A percentile compares a stretch with the other conserved stretches of the same genome.
Conservation (phyloP, 768 basidiomycete species). For the Clitopilus hobsonii region DNA sequence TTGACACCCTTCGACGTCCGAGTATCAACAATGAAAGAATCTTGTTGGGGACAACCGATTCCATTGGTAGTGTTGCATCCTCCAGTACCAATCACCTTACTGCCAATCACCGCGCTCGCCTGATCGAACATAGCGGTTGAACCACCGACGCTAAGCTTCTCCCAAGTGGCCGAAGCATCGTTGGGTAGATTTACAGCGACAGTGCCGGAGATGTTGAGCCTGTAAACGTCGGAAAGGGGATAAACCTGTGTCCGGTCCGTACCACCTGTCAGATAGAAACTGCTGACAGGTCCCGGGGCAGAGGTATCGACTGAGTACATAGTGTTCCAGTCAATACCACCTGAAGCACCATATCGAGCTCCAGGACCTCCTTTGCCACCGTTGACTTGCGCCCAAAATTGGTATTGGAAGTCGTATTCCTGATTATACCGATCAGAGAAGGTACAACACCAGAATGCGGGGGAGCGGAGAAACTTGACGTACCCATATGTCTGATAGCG, state of each 20-base stretch:
- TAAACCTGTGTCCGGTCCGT: conserved; percentile 38
- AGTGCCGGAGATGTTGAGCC: conserved; percentile 61
- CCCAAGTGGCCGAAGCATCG: conserved; percentile 54
- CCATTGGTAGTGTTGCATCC: conserved; percentile 48
- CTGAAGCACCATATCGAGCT: conserved; percentile 66
- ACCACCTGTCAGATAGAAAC: conserved; percentile 74
- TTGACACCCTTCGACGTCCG: conserved; percentile 26
- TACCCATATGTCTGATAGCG: conserved; percentile 75
- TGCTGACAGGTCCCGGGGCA: conserved; percentile 58
- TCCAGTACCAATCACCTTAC: conserved; percentile 50
- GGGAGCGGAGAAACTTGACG: conserved; percentile 15
- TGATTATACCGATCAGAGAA: conserved; percentile 18
- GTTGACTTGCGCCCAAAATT: conserved; percentile 69
- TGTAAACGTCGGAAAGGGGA: conserved; percentile 67
- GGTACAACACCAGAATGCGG: background rate
- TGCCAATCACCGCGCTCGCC: conserved; percentile 53
- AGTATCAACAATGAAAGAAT: conserved; percentile 54
- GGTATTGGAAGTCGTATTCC: conserved; percentile 73
- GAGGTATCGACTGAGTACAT: conserved; percentile 35
- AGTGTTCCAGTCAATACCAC: conserved; percentile 65
- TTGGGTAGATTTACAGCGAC: conserved; percentile 65
- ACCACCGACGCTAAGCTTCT: conserved; percentile 34
- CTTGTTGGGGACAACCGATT: conserved; percentile 52
- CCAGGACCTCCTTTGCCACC: conserved; percentile 52
- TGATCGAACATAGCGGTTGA: conserved; percentile 40